These are phyloP conservation scores for Kluyveromyces marxianus DNA, from an alignment of 1,139 yeast genomes.

Conservation along the genomic window DNA sequence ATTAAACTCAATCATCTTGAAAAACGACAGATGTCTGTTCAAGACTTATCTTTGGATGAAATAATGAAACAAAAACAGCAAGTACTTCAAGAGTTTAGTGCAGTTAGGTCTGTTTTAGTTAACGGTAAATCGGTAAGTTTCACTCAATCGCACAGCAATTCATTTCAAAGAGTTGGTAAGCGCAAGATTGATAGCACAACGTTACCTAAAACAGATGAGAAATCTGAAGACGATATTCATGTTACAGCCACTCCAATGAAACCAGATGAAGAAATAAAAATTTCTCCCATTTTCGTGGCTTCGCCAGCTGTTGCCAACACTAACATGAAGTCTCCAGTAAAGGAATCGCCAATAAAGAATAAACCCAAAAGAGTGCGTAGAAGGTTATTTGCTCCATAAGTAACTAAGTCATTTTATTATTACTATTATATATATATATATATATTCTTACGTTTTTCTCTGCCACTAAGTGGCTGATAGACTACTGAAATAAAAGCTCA, in stretches of 20 bases:
- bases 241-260: conserved; percentile 26
- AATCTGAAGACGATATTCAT: conserved; percentile 14
- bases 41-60: conserved; percentile 13
- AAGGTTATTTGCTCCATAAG: background rate
- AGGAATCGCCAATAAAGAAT: background rate
- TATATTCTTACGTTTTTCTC: no score
- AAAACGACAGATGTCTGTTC: conserved; percentile 26
- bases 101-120: background rate
- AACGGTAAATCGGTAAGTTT: conserved; percentile 1
- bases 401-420: background rate
- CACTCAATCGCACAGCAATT: conserved; percentile 6
- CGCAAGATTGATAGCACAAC: conserved; percentile 9
- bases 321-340: background rate
- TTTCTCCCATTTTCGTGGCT: background rate
- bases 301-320: background rate
- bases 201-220: background rate
- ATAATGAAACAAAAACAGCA: background rate
- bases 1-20: conserved; percentile 22
- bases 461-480: no score
- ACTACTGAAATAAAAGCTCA: background rate
- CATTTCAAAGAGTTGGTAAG: conserved; percentile 27
- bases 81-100: conserved; percentile 1
- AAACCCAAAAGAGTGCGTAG: background rate
- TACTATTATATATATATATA: background rate
- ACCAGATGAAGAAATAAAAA: conserved; percentile 2